phyloP scores from a whole-genome alignment of 2,329 filamentous ascomycete species.

The Ophiostoma populinum region DNA sequence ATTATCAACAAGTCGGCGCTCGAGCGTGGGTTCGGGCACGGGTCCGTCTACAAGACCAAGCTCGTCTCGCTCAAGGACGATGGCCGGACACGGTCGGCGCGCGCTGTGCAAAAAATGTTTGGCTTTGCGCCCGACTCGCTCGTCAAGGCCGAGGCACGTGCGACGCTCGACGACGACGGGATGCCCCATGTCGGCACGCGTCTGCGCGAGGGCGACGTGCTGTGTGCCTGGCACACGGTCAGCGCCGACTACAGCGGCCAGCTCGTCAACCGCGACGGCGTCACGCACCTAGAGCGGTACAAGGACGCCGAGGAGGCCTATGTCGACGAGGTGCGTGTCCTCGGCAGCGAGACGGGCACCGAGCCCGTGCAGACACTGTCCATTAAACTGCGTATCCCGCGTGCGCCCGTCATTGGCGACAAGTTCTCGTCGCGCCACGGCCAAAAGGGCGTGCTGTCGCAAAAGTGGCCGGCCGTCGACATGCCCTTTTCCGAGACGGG shows the following conservation, averaged over 20 bases:
- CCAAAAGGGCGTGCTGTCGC: slow-evolving; percentile 91
- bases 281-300: slow-evolving; percentile 83
- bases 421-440: slow-evolving; percentile 98
- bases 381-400: slow-evolving; percentile 82
- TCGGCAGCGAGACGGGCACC: slow-evolving; percentile 67
- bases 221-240: slow-evolving; percentile 83
- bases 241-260: slow-evolving; percentile 61
- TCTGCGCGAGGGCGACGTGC: slow-evolving; percentile 63
- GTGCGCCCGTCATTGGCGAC: slow-evolving; percentile 85
- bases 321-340: slow-evolving; percentile 81
- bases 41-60: slow-evolving; percentile 96
- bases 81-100: slow-evolving; percentile 45
- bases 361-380: slow-evolving; percentile 79
- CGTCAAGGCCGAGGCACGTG: slow-evolving; percentile 52
- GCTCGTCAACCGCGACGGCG: slow-evolving; percentile 68
- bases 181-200: slow-evolving; percentile 64
- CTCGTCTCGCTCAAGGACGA: slow-evolving; percentile 76
- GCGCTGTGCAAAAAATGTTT: slow-evolving; percentile 65
- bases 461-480: slow-evolving; percentile 85
- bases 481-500: slow-evolving; percentile 96
- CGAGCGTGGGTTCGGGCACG: slow-evolving; percentile 88
- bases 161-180: slow-evolving; percentile 71
- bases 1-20: slow-evolving; percentile 96
- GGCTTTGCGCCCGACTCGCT: slow-evolving; percentile 71
- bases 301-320: slow-evolving; percentile 81